Base-by-base conservation (phyloP, 176 grass and related monocot genomes). In the Ensete ventricosum region DNA sequence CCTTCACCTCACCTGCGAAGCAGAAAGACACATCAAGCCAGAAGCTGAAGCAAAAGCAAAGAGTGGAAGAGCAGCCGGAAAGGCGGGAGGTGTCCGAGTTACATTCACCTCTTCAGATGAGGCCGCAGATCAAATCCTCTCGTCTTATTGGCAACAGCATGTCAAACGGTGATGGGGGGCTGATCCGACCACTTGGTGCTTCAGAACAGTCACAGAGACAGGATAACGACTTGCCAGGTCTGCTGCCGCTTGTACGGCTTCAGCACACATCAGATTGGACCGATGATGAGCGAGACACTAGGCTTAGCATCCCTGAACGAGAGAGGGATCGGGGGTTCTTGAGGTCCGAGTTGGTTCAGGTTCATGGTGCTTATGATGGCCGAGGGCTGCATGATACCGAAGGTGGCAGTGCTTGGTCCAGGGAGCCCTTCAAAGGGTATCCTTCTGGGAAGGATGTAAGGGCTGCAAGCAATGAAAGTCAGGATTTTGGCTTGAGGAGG, bases 261-360 rank as follows among this genome's bases (percentile, higher is more conserved):
- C 81, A 81, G 55, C 92, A 91, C 73, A 84, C 92, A 72, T 93
- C 95, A 73, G 95, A 94, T 13, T 99, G 95, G 95, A 91, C 88
- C 55, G 95, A 99, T 68, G 95, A 99, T 74, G 95, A 99, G 69
- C 95, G 95, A 52, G 90, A 99, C 73, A 99, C 88, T 13, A 84
- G 81, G 43, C 81, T 99, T 8, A 87, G 84, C 76, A 85, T 99
- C 24, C 95, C 84, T n/a, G 95, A 94, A 73, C 80, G 90, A 19
- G 86, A 84, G 19, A 85, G 54, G 52, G 90, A 92, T 77, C 72
- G 75, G n/a, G 86, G 86, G 64, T 83, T 87, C 74, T 80, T 78
- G 68, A 89, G 83, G 77, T 83, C 78, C 26, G 90, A 93, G 64
- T 17, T 72, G 27, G 43, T 63, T 79, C 50, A 73, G 64, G 76